Base-by-base conservation (phyloP, 495 filamentous ascomycete species). In the Cudoniella acicularis region DNA sequence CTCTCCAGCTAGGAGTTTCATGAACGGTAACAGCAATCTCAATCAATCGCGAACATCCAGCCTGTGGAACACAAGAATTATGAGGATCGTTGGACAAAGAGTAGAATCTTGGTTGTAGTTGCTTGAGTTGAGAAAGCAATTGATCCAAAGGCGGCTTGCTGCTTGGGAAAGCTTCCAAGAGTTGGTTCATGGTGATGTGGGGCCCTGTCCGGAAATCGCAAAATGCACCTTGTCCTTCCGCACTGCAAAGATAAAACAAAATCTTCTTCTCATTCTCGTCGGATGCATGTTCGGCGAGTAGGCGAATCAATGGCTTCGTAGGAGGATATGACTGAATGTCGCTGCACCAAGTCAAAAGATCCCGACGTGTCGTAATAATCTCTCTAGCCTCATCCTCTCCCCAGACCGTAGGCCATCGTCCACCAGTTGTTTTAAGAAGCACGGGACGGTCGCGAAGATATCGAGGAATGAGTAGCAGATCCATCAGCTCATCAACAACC, bases 331-430 rank as follows among this genome's bases (percentile, higher is more conserved):
- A 93, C 70, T 97, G 92, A 50, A 98, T 83, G 70, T 98, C 94
- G 13, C 87, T 85, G 70, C 92, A 96, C 94, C 94, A 98, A 50
- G 88, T 96, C 23, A 98, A 77, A 17, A 98, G 77, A 70, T 96
- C 94, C 10, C 94, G 79, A 13, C 94, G 84, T 1, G 93, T 97
- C 1, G 93, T 96, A 49, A 89, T 79, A 20, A 98, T 72, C 63
- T 92, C 85, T 42, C 95, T 80, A 1, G 93, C 70, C 66, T 89
- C 67, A 25, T 97, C 92, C n/a, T 94, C 88, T 20, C 92, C 93
- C 94, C 95, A 98, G 47, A 98, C 94, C 10, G 94, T 98, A 1
- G 94, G 94, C 94, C 94, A 98, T 9, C 94, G 79, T 16, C 95
- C 95, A 30, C 78, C 80, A 21, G 77, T 82, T 1, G 94, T 98